Conservation (phyloP, 768 basidiomycete genomes). For the Mycena vitilis region DNA sequence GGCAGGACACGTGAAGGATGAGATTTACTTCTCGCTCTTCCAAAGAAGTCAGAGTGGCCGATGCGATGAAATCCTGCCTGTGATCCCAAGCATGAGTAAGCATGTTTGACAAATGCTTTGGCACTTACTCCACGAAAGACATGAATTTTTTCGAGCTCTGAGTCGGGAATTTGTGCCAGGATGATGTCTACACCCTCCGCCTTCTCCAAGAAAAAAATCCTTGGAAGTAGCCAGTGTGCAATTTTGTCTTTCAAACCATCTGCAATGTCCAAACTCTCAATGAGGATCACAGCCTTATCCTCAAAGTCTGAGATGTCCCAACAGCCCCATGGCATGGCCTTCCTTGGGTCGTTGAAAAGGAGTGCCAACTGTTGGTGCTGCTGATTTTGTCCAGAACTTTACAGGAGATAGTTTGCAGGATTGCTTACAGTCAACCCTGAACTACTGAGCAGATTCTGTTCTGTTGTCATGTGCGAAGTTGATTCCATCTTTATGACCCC, state of each 20-base stretch:
- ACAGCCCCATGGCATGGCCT: not conserved
- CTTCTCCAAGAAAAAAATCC: not conserved
- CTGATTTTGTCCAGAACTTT: not conserved
- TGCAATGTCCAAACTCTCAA: not conserved
- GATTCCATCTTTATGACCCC: not conserved
- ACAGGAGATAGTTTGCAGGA: not conserved
- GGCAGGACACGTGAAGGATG: too few relatives aligned
- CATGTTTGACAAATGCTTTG: not conserved
- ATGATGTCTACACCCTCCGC: not conserved
- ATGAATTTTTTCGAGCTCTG: not conserved
- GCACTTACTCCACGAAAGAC: not conserved
- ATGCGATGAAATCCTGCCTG: slow-evolving; percentile 19
- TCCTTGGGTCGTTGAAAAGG: not conserved
- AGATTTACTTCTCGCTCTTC: slow-evolving; percentile 2
- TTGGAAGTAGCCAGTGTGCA: not conserved
- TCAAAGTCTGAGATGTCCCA: not conserved
- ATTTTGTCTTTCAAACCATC: not conserved
- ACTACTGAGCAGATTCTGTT: too few relatives aligned
- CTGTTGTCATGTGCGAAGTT: not conserved
- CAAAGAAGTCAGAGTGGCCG: slow-evolving; percentile 4
- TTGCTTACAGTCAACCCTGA: too few relatives aligned
- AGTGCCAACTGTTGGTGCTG: not conserved
- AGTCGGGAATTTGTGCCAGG: not conserved
- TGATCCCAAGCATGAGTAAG: not conserved
- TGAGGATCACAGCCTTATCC: not conserved